A percentile compares a stretch with the other conserved stretches of the same genome.
phyloP scores from a whole-genome alignment of 306 rosid species.

The Inga leiocalycina region DNA sequence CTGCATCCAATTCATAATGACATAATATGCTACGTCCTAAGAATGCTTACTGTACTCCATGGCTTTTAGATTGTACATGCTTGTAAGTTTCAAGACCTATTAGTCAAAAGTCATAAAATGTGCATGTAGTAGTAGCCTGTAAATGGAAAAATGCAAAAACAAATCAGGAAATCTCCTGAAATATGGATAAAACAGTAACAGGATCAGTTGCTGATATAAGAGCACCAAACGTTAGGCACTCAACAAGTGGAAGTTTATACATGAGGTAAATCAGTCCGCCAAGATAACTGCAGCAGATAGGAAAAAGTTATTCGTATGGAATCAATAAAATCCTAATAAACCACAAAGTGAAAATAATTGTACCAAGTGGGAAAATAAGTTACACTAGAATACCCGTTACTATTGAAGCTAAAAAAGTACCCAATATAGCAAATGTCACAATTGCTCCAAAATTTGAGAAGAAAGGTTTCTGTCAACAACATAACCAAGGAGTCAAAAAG shows the following conservation, averaged over 20 bases:
- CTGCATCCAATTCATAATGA: too few relatives aligned
- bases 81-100: too few relatives aligned
- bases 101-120: neutral
- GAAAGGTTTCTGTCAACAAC: conserved; percentile 78
- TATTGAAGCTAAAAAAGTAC: conserved; percentile 84
- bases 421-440: conserved; percentile 88
- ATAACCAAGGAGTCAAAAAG: conserved; percentile 16
- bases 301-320: conserved; percentile 23
- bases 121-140: too few relatives aligned
- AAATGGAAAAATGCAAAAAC: neutral
- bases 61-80: too few relatives aligned
- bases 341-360: neutral
- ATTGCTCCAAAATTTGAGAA: conserved; percentile 99
- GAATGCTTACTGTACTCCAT: too few relatives aligned
- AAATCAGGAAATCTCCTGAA: conserved; percentile 61
- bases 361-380: conserved; percentile 29
- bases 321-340: conserved; percentile 26
- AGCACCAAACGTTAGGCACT: conserved; percentile 98
- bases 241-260: conserved; percentile 92
- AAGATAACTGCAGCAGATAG: conserved; percentile 75
- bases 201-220: conserved; percentile 99
- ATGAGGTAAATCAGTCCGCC: conserved; percentile 87
- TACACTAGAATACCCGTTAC: conserved; percentile 94
- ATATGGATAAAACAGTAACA: conserved; percentile 94
- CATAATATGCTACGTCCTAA: too few relatives aligned